Conservation (phyloP, 108 stramenopile species). For the Bacterosira constricta region DNA sequence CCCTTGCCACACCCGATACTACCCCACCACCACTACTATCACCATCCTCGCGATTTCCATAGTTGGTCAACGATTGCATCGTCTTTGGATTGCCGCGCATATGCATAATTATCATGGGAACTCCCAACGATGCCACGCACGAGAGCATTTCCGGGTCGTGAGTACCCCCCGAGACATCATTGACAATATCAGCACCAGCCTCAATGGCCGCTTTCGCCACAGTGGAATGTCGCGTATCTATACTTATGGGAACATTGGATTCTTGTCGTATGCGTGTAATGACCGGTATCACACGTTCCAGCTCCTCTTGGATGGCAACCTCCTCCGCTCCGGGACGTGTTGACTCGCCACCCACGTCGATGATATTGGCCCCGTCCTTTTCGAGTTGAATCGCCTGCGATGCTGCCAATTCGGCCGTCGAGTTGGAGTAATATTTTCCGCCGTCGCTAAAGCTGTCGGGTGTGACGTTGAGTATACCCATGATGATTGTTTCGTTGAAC, state of each 20-base stretch:
- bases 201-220: slow-evolving; percentile 88
- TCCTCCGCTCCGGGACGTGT: slow-evolving; percentile 90
- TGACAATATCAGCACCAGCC: slow-evolving; percentile 94
- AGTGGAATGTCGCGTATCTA: slow-evolving; percentile 92
- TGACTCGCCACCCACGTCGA: slow-evolving; percentile 98
- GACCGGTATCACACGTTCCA: slow-evolving; percentile 83
- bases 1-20: slow-evolving; percentile 68
- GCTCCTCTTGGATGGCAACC: slow-evolving; percentile 76
- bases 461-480: slow-evolving; percentile 97
- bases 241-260: slow-evolving; percentile 84
- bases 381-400: slow-evolving; percentile 78
- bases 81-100: slow-evolving; percentile 93
- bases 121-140: slow-evolving; percentile 72
- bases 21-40: slow-evolving; percentile 49
- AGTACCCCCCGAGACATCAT: slow-evolving; percentile 95
- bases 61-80: slow-evolving; percentile 83
- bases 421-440: slow-evolving; percentile 62
- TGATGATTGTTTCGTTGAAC: slow-evolving; percentile 81
- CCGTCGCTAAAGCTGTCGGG: slow-evolving; percentile 98
- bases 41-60: slow-evolving; percentile 32
- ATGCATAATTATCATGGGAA: slow-evolving; percentile 95
- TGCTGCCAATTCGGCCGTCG: slow-evolving; percentile 73
- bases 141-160: slow-evolving; percentile 90
- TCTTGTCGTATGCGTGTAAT: slow-evolving; percentile 78
- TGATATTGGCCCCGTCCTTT: slow-evolving; percentile 84